These are phyloP conservation scores for Phialophora chinensis DNA, from an alignment of 2,329 filamentous ascomycete species.

Conservation along the genomic window DNA sequence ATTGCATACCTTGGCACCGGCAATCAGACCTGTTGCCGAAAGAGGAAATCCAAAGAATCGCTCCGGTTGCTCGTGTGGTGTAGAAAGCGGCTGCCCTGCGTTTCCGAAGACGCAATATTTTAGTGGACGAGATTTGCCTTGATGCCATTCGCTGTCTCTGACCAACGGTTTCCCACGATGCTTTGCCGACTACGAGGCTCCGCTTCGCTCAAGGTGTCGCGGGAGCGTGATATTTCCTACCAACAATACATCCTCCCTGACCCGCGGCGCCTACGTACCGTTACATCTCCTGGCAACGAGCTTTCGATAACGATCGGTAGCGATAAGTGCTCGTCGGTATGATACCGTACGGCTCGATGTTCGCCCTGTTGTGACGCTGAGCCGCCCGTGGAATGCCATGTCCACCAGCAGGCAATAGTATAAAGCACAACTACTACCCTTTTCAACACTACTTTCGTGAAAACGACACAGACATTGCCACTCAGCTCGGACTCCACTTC, in stretches of 20 bases:
- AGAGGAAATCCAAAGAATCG: slow-evolving; percentile 14
- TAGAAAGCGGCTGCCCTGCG: not conserved
- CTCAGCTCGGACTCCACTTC: not conserved
- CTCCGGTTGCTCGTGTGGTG: slow-evolving; percentile 15
- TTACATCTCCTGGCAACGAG: no score
- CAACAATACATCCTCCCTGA: not conserved
- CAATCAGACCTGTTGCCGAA: slow-evolving; percentile 11
- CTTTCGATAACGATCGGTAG: no score
- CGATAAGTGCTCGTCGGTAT: no score
- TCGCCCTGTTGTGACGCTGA: not conserved
- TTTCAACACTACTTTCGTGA: not conserved
- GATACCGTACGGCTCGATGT: not conserved
- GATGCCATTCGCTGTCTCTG: slow-evolving; percentile 3
- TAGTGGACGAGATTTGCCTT: not conserved
- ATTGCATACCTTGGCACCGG: not conserved
- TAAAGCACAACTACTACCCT: not conserved
- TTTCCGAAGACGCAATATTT: not conserved
- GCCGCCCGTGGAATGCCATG: not conserved
- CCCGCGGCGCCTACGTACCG: no score
- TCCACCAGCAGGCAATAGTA: not conserved
- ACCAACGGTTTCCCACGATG: not conserved
- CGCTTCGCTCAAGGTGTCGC: slow-evolving; percentile 8
- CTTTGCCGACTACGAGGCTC: slow-evolving; percentile 14
- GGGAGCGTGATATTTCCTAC: not conserved
- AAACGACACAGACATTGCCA: not conserved